Evolutionary conservation across 305 asterid species (phyloP).

Genomic region (Nicotiana rustica): DNA sequence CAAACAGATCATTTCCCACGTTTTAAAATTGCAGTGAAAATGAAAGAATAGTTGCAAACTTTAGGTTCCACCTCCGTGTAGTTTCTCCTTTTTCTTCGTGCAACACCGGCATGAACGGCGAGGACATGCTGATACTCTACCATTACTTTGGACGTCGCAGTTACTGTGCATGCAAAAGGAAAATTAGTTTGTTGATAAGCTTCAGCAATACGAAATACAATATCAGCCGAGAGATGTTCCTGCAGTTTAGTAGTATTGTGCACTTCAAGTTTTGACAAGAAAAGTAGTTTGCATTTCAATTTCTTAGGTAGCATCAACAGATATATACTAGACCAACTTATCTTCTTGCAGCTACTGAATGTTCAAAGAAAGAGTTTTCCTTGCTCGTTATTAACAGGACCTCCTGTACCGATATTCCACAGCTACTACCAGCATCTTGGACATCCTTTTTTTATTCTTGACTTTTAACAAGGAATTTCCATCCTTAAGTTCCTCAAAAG

Average conservation of each 20-base stretch:
- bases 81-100: too few relatives aligned
- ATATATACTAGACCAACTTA: conserved; percentile 46
- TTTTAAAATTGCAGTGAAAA: too few relatives aligned
- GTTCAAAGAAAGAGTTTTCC: conserved; percentile 39
- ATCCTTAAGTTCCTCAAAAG: conserved; percentile 64
- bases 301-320: conserved; percentile 43
- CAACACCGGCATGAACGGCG: too few relatives aligned
- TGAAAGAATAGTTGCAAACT: too few relatives aligned
- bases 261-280: conserved; percentile 18
- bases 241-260: conserved; percentile 41
- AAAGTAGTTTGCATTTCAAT: conserved; percentile 44
- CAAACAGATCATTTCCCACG: too few relatives aligned
- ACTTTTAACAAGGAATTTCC: conserved; percentile 70
- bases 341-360: conserved; percentile 42
- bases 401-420: conserved; percentile 43
- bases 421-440: conserved; percentile 37
- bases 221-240: conserved; percentile 67
- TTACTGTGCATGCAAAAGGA: conserved; percentile 26
- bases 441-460: conserved; percentile 51
- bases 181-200: conserved; percentile 61
- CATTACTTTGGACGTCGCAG: conserved; percentile 62
- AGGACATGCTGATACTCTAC: conserved; percentile 84
- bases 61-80: too few relatives aligned
- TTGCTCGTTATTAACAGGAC: conserved; percentile 43
- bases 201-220: conserved; percentile 72